Evolutionary conservation across 1,284 basidiomycete species (phyloP).

Genomic region (Sphaerobolus stellatus): DNA sequence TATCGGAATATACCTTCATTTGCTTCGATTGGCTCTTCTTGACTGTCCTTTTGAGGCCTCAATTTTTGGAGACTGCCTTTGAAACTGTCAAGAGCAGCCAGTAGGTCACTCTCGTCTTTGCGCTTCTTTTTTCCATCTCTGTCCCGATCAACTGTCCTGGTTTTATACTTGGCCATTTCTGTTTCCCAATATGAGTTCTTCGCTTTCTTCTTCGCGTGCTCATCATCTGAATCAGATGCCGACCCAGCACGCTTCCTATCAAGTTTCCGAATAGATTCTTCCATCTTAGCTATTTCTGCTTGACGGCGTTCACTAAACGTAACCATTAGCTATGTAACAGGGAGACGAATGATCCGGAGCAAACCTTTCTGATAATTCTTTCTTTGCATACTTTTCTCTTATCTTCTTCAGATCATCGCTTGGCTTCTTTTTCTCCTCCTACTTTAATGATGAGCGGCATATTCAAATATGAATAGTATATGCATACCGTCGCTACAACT

Average conservation of each 20-base stretch:
- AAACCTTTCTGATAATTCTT: conserved; percentile 59
- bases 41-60: conserved; percentile 27
- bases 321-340: conserved; percentile 20
- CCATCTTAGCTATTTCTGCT: conserved; percentile 83
- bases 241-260: conserved; percentile 51
- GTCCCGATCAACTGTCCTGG: conserved; percentile 12
- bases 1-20: conserved; percentile 14
- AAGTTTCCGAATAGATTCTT: conserved; percentile 81
- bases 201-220: conserved; percentile 53
- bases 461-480: background rate
- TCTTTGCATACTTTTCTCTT: conserved; percentile 69
- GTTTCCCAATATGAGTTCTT: conserved; percentile 71
- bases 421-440: conserved; percentile 40
- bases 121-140: conserved; percentile 38
- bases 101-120: conserved; percentile 71
- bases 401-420: conserved; percentile 65
- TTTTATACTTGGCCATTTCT: conserved; percentile 73
- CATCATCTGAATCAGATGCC: conserved; percentile 45
- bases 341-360: background rate
- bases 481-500: background rate
- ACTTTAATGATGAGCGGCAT: background rate
- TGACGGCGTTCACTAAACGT: conserved; percentile 40
- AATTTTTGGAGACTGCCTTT: conserved; percentile 59
- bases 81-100: conserved; percentile 72
- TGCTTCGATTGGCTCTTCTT: conserved; percentile 21